Evolutionary conservation across 768 basidiomycete genomes (phyloP).

Genomic region (Pulveroboletus frians): DNA sequence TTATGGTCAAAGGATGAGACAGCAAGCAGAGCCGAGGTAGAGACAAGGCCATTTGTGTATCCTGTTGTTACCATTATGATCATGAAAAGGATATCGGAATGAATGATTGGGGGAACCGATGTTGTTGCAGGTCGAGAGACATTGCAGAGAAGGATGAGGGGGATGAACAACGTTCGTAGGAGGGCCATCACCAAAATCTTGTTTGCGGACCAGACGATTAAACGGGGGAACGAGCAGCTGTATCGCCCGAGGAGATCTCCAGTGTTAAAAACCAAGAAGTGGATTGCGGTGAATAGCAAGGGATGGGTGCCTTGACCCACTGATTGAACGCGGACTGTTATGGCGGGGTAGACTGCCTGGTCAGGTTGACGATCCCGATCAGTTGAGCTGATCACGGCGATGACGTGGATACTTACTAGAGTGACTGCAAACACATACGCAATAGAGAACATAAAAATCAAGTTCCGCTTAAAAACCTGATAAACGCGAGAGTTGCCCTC

Average conservation of each 20-base stretch:
- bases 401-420: constrained; percentile 46
- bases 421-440: constrained; percentile 76
- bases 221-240: constrained; percentile 56
- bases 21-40: constrained; percentile 75
- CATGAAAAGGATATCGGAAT: constrained; percentile 75
- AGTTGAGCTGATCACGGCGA: neutral
- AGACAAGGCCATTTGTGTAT: constrained; percentile 76
- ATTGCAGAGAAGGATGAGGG: constrained; percentile 87
- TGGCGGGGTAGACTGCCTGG: constrained; percentile 83
- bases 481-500: constrained; percentile 42
- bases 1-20: constrained; percentile 81
- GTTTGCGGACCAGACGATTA: constrained; percentile 66
- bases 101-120: constrained; percentile 44
- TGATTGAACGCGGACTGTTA: constrained; percentile 72
- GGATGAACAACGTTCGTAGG: constrained; percentile 75
- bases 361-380: constrained; percentile 1
- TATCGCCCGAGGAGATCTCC: constrained; percentile 72
- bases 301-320: constrained; percentile 65
- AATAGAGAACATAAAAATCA: constrained; percentile 64
- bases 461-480: constrained; percentile 59
- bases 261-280: constrained; percentile 71
- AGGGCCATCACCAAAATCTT: constrained; percentile 60
- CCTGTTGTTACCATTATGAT: constrained; percentile 67
- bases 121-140: constrained; percentile 44
- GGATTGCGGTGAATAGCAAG: constrained; percentile 72